Conservation (phyloP, 192 early-diverging fungal genomes). For the Gigaspora rosea region DNA sequence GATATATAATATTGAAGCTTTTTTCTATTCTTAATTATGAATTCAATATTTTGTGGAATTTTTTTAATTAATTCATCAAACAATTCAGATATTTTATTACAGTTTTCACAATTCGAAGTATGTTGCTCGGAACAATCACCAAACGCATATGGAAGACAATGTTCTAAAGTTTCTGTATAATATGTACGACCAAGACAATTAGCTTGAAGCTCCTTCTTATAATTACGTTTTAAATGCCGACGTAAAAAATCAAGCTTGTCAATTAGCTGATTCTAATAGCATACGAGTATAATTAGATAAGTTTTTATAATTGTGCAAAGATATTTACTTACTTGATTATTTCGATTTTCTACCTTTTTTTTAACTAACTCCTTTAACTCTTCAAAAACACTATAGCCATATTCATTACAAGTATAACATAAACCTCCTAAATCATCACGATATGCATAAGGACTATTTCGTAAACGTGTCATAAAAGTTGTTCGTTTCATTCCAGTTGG, state of each 20-base stretch:
- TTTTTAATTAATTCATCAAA: neutral
- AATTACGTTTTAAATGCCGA: neutral
- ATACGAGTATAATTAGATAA: too few relatives aligned
- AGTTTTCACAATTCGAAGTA: neutral
- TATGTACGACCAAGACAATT: neutral
- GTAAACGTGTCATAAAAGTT: neutral
- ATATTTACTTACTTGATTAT: neutral
- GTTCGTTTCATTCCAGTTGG: slow-evolving; percentile 3
- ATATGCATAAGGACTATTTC: neutral
- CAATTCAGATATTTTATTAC: neutral
- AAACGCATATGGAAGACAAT: neutral
- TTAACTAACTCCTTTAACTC: neutral
- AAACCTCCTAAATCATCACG: neutral
- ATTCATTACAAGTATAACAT: slow-evolving; percentile 2
- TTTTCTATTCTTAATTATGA: neutral
- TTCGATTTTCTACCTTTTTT: neutral
- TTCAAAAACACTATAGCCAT: slow-evolving; percentile 4
- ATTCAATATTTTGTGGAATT: neutral
- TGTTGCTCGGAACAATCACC: neutral
- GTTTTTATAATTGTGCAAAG: too few relatives aligned
- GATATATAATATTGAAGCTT: neutral
- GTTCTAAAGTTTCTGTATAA: neutral
- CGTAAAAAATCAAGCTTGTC: neutral
- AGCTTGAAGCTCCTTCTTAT: neutral
- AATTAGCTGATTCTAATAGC: neutral